Base-by-base conservation (phyloP, 257 asterid genomes). In the Solanum lycopersicoides region DNA sequence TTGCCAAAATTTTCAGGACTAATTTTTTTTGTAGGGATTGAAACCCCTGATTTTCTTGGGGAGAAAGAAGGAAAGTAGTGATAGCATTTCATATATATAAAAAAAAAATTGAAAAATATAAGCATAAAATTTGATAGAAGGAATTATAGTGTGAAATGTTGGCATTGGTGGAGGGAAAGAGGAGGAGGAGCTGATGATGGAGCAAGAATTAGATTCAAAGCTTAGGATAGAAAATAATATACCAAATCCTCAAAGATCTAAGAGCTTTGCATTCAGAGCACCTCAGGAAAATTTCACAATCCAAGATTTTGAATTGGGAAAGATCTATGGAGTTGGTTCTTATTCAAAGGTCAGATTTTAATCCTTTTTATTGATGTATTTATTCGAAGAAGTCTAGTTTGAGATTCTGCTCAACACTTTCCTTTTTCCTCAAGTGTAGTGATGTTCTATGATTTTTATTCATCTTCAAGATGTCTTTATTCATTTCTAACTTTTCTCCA, bases 271-370 rank as follows among this genome's bases (percentile, higher is more conserved):
- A 20, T 96, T 96, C 88, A 95, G 98, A 89, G 99, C 99, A 35
- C 99, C 99, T 3, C 98, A 95, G 93, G 98, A 95, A 92, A 93
- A 94, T 93, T 96, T 96, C 84, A 92, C 90, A 89, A 93, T 96
- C 84, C 99, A 96, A 89, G 98, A 96, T 92, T 96, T 96, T 94
- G 98, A 96, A 89, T 90, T 95, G 93, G 99, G 93, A 76, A 95
- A 95, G 93, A 96, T 96, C 93, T 96, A 96, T 92, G 99, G 99
- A 75, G 98, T 95, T 91, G 99, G 99, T 92, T 96, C 99, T 88
- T 96, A 96, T 92, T 96, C 99, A 88, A 96, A 96, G 99, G 99
- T 95, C 71, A 87, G 45, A 80, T 68, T 69, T 86, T 90, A 83
- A 28, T 80, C 18, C 45, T 10, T 50, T 50, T 82, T 25, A 14